Conservation (phyloP, 73 alveolate genomes). For the Stentor coeruleus region DNA sequence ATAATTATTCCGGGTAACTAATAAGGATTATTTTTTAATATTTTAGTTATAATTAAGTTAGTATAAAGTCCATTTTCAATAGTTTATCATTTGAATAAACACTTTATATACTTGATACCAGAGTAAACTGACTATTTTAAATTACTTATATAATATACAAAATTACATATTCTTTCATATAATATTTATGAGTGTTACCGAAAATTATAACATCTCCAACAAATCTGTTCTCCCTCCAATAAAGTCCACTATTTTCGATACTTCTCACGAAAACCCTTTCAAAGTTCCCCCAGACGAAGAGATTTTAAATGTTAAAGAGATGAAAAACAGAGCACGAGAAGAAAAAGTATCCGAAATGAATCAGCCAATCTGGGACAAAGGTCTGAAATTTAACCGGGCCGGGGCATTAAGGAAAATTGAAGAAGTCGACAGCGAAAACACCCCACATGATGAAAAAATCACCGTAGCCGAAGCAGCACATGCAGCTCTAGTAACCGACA, state of each 20-base stretch:
- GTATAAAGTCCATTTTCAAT: no score
- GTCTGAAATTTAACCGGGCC: constrained; percentile 20
- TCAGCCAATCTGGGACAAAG: constrained; percentile 25
- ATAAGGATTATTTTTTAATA: no score
- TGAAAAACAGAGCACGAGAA: not conserved
- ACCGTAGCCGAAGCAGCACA: constrained; percentile 25
- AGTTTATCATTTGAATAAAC: no score
- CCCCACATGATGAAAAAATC: constrained; percentile 2
- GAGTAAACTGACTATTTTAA: no score
- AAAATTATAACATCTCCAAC: no score
- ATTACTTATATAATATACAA: no score
- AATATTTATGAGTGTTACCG: no score
- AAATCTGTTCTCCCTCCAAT: not conserved
- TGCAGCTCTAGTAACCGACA: not conserved
- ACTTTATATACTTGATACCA: no score
- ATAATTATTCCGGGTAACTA: constrained; percentile 71
- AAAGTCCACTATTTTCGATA: constrained; percentile 11
- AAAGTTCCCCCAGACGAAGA: constrained; percentile 30
- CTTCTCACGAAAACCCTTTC: constrained; percentile 24
- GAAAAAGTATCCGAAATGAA: not conserved
- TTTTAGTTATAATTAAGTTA: no score
- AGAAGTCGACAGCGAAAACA: not conserved
- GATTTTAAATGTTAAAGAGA: constrained; percentile 1
- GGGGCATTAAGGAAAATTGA: constrained; percentile 29
- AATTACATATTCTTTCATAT: no score